Evolutionary conservation across 805 yeast genomes (phyloP).

Genomic region (Cyberlindnera mycetangii): DNA sequence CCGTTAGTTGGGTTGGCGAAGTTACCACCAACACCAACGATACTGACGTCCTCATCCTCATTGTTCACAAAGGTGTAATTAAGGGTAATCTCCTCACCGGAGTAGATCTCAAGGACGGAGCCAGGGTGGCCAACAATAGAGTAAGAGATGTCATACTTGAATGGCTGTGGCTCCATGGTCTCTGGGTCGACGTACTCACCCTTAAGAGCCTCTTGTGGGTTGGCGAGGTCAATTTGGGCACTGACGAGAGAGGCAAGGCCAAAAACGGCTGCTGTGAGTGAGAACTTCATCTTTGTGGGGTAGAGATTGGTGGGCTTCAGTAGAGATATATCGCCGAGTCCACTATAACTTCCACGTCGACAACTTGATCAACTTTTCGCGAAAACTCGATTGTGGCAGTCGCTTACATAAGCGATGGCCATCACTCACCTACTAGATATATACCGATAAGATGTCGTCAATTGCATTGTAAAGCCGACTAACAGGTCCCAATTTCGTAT

Average conservation of each 20-base stretch:
- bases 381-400: not conserved
- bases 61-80: constrained; percentile 50
- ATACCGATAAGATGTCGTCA: not conserved
- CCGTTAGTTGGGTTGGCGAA: constrained; percentile 55
- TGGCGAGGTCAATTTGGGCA: constrained; percentile 18
- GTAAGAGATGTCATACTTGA: constrained; percentile 49
- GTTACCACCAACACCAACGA: constrained; percentile 70
- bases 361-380: not conserved
- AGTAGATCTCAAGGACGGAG: constrained; percentile 37
- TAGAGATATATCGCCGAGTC: not conserved
- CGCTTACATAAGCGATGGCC: not conserved
- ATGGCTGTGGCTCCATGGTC: constrained; percentile 32
- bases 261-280: constrained; percentile 14
- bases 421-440: not conserved
- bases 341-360: not conserved
- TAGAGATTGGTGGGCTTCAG: not conserved
- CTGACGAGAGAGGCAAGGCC: constrained; percentile 11
- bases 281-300: constrained; percentile 19
- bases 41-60: constrained; percentile 46
- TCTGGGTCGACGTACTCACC: constrained; percentile 23
- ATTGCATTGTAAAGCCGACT: not conserved
- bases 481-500: constrained; percentile 29
- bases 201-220: constrained; percentile 15
- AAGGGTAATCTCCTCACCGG: constrained; percentile 53
- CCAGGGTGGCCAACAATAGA: constrained; percentile 44